A percentile compares a stretch with the other conserved stretches of the same genome.
phyloP scores from a whole-genome alignment of 164 flowering plant species.

The Magnolia officinalis region DNA sequence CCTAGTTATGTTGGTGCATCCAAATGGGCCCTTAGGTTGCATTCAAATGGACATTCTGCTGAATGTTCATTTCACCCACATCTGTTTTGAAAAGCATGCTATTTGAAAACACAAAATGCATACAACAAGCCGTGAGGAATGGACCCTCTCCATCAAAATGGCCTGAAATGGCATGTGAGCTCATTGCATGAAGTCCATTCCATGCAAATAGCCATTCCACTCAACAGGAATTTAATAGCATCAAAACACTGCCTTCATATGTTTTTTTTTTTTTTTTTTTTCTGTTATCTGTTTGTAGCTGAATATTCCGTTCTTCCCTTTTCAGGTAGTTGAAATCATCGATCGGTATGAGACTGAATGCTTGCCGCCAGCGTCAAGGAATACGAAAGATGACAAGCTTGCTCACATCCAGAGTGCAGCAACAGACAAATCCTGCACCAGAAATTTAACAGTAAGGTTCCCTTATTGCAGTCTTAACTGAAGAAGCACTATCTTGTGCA shows the following conservation, averaged over 20 bases:
- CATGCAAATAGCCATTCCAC: neutral
- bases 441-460: conserved; percentile 47
- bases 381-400: conserved; percentile 40
- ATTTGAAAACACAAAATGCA: neutral
- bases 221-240: neutral
- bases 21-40: no score
- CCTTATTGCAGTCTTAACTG: neutral
- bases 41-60: no score
- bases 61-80: neutral
- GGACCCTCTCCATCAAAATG: no score
- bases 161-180: no score
- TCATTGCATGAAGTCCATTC: no score
- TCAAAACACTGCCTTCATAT: neutral
- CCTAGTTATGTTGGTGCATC: no score
- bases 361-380: conserved; percentile 39
- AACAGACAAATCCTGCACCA: conserved; percentile 47
- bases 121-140: neutral
- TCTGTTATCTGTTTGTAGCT: neutral
- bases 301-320: neutral
- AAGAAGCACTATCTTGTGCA: neutral
- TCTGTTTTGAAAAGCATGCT: neutral
- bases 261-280: neutral
- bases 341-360: conserved; percentile 75
- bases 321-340: conserved; percentile 84
- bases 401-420: conserved; percentile 43